Conservation (phyloP, 805 yeast species). For the Yarrowia osloensis region DNA sequence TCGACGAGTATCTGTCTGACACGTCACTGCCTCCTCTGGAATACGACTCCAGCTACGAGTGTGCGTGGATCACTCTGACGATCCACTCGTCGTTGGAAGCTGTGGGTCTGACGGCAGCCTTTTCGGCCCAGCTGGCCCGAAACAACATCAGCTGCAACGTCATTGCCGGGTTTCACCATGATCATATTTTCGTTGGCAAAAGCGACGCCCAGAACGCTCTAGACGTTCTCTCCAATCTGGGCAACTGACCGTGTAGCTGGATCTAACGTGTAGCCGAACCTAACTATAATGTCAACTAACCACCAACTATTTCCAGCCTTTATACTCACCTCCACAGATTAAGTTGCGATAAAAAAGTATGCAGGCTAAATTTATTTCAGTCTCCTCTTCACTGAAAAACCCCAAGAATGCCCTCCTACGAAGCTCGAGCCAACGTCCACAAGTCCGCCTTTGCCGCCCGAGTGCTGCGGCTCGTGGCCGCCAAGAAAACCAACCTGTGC, state of each 20-base stretch:
- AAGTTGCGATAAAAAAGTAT: background rate
- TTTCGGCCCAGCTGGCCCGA: background rate
- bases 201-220: background rate
- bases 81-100: conserved; percentile 23
- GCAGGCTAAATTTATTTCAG: conserved; percentile 6
- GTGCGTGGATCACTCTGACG: conserved; percentile 19
- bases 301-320: background rate
- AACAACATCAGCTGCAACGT: conserved; percentile 14
- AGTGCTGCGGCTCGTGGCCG: conserved; percentile 70
- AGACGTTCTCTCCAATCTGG: background rate
- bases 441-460: conserved; percentile 77
- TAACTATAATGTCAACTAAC: background rate
- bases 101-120: conserved; percentile 16
- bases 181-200: conserved; percentile 11
- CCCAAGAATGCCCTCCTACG: conserved; percentile 48
- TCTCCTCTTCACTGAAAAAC: background rate
- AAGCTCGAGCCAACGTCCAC: conserved; percentile 69
- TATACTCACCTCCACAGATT: background rate
- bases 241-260: background rate
- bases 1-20: conserved; percentile 6
- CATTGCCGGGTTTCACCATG: conserved; percentile 20
- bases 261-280: no score
- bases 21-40: background rate
- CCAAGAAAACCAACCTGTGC: conserved; percentile 84
- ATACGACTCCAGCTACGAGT: conserved; percentile 9